Evolutionary conservation across 441 rosid species (phyloP), one percentile per base, ranked within the genome.

Genomic region (Euphorbia corollata): DNA sequence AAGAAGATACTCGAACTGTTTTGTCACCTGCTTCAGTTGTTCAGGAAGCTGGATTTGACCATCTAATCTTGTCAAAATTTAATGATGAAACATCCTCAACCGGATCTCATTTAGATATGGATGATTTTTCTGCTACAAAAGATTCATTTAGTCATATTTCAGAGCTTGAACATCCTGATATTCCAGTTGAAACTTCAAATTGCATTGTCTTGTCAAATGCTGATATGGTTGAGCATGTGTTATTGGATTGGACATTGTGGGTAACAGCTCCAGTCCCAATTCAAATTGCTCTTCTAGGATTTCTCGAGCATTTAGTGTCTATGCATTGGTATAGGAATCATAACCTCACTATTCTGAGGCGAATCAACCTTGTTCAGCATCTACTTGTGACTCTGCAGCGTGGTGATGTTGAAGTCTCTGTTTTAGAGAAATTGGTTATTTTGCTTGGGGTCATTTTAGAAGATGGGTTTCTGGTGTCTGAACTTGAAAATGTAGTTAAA

Each of bases 261-360:
- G 98, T 93, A 34, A 81, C 88, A 58, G 83, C 99, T 71, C 84
- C 99, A 32, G 90, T 96, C 76, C 79, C 97, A 54, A 84, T 92
- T 79, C 99, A 96, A 83, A 96, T 93, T 81, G 80, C 97, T 34
- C 83, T 93, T 68, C 85, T 96, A 63, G 91, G 96, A 51, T 96
- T 96, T 83, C 96, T 96, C 71, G 99, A 96, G 84, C 91, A 96
- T 81, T 83, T 96, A 71, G 98, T 96, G 59, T 96, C 99, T 27
- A 96, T 93, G 98, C 97, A 93, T 74, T 93, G 99, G 98, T 96
- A 96, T 77, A 86, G 99, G 83, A 92, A 84, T 81, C 99, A 96
- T 78, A 96, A 96, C 82, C 98, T 96, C 66, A 89, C 98, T 0
- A 82, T 92, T 79, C 85, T 96, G 68, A 97, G 98, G 11, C 88